These are phyloP conservation scores for Rhodotorula glutinis DNA, from an alignment of 1,284 basidiomycete genomes.

Conservation along the genomic window DNA sequence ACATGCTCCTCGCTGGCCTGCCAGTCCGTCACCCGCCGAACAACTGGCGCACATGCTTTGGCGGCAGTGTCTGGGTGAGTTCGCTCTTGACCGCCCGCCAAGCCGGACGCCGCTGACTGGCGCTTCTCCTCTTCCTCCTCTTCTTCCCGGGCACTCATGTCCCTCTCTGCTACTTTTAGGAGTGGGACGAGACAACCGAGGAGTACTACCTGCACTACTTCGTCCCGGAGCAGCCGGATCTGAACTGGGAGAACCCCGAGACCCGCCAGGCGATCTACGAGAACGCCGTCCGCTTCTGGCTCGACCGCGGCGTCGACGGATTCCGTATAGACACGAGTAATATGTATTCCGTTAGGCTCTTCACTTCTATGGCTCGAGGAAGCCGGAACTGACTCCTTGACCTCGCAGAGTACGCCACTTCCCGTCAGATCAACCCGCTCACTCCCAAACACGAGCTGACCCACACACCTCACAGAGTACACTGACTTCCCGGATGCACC, in stretches of 20 bases:
- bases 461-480: not conserved
- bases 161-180: conserved; percentile 28
- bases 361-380: no score
- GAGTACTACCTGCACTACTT: conserved; percentile 64
- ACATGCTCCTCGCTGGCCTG: not conserved
- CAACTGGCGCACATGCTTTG: conserved; percentile 69
- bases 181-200: conserved; percentile 63
- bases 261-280: no score
- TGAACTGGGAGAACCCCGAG: conserved; percentile 66
- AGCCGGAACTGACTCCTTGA: no score
- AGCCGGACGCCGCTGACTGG: no score
- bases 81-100: no score
- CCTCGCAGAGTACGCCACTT: no score
- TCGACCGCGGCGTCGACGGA: conserved; percentile 67
- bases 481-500: conserved; percentile 45
- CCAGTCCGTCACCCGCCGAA: conserved; percentile 57
- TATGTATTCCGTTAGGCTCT: not conserved
- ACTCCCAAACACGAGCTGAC: no score
- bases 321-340: conserved; percentile 53
- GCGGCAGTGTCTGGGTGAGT: conserved; percentile 64
- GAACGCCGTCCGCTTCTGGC: conserved; percentile 62
- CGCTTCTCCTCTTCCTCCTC: no score
- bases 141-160: no score
- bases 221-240: conserved; percentile 67
- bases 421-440: no score